Evolutionary conservation across 106 monocot genomes (phyloP).

Genomic region (Alisma plantagoaquatica): DNA sequence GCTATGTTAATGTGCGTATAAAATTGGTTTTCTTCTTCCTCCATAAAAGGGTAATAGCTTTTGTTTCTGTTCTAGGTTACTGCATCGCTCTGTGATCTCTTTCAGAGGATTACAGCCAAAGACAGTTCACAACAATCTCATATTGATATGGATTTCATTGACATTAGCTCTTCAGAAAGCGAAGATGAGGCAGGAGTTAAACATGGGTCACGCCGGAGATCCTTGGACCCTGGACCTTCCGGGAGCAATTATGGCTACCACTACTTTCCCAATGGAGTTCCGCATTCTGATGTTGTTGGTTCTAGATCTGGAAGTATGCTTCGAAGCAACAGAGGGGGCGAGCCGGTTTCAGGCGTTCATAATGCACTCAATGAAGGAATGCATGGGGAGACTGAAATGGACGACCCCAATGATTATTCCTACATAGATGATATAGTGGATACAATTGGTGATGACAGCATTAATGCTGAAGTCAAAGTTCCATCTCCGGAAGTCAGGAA

Average conservation of each 20-base stretch:
- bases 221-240: neutral
- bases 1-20: no score
- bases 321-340: neutral
- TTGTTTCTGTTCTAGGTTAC: no score
- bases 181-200: slow-evolving; percentile 4
- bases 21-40: no score
- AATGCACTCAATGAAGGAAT: neutral
- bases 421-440: neutral
- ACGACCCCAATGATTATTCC: neutral
- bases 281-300: neutral
- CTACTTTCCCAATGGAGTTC: neutral
- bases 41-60: no score
- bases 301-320: neutral
- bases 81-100: no score
- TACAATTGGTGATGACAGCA: neutral
- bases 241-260: neutral
- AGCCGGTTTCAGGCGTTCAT: neutral
- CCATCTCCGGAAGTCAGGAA: neutral
- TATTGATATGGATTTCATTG: slow-evolving; percentile 8
- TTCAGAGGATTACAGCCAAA: no score
- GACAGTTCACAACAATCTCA: no score
- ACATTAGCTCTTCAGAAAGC: slow-evolving; percentile 13
- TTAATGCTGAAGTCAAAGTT: neutral
- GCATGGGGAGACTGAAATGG: neutral
- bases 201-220: neutral